phyloP scores from a whole-genome alignment of 768 basidiomycete species.

The Xerocomellus chrysenteron region DNA sequence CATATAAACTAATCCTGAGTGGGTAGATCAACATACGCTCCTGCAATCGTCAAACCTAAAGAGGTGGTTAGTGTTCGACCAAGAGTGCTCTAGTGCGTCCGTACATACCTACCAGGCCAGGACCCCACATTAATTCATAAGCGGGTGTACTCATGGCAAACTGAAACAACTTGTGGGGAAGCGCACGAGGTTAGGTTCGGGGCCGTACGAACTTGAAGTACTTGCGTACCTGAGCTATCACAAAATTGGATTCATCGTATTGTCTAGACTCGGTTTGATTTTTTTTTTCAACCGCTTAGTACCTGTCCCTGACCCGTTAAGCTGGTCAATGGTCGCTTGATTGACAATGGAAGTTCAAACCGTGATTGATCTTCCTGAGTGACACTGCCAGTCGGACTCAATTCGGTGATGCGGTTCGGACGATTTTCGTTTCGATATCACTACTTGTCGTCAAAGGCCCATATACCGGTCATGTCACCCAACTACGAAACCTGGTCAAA shows the following conservation, averaged over 20 bases:
- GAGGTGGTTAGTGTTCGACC: constrained; percentile 9
- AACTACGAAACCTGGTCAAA: constrained; percentile 59
- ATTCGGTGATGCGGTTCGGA: constrained; percentile 27
- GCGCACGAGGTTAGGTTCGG: no score
- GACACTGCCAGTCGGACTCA: neutral
- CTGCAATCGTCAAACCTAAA: constrained; percentile 13
- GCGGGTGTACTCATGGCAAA: constrained; percentile 5
- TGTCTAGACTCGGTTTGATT: no score
- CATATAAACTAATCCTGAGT: neutral
- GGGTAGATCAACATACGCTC: constrained; percentile 10
- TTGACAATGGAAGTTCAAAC: no score
- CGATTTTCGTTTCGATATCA: constrained; percentile 1
- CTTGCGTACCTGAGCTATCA: no score
- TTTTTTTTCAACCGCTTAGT: no score
- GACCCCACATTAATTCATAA: constrained; percentile 5
- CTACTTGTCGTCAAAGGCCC: constrained; percentile 28
- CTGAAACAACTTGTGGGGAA: neutral
- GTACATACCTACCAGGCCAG: constrained; percentile 20
- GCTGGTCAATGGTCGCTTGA: no score
- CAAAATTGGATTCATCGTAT: no score
- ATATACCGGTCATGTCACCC: constrained; percentile 36
- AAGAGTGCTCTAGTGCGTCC: no score
- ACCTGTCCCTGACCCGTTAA: no score
- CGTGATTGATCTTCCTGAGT: no score
- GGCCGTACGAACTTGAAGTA: no score